Percentiles rank a stretch among this genome's conserved stretches.
Conservation (phyloP, 1,284 basidiomycete genomes). For the Hymenochaete sp. region DNA sequence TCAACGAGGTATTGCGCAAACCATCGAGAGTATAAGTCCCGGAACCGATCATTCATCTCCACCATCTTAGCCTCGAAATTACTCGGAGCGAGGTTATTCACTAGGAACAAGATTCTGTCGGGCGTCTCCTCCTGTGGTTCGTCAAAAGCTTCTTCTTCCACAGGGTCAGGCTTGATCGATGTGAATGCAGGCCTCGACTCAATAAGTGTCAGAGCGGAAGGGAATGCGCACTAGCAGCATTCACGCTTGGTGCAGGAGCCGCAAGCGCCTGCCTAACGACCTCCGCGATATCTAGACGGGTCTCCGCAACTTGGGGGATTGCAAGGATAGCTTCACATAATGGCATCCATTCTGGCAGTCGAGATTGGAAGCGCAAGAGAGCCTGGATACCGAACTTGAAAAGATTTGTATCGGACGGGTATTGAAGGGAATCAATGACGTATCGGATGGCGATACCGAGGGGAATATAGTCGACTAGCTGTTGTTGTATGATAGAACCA, state of each 20-base stretch:
- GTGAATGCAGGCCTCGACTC: conserved; percentile 57
- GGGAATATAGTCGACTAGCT: conserved; percentile 91
- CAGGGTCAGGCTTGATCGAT: conserved; percentile 59
- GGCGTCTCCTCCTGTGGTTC: conserved; percentile 81
- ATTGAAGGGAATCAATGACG: conserved; percentile 88
- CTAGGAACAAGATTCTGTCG: conserved; percentile 94
- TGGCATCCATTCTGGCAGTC: conserved; percentile 90
- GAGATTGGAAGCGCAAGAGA: conserved; percentile 78
- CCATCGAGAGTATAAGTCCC: conserved; percentile 83
- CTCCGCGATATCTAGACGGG: conserved; percentile 77
- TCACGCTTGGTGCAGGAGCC: conserved; percentile 36
- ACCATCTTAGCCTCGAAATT: conserved; percentile 85
- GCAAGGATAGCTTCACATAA: conserved; percentile 84
- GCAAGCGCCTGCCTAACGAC: conserved; percentile 67
- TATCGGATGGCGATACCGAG: conserved; percentile 97
- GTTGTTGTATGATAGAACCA: conserved; percentile 90
- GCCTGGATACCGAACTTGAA: conserved; percentile 97
- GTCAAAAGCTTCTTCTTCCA: conserved; percentile 50
- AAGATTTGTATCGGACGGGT: conserved; percentile 83
- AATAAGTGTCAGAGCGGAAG: conserved; percentile 25
- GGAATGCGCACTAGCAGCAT: no score
- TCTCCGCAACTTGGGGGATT: conserved; percentile 82
- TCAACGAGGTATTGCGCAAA: conserved; percentile 97
- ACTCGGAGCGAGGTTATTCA: conserved; percentile 94
- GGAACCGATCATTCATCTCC: conserved; percentile 79